phyloP scores from a whole-genome alignment of 768 basidiomycete genomes.

The Russula sp. region DNA sequence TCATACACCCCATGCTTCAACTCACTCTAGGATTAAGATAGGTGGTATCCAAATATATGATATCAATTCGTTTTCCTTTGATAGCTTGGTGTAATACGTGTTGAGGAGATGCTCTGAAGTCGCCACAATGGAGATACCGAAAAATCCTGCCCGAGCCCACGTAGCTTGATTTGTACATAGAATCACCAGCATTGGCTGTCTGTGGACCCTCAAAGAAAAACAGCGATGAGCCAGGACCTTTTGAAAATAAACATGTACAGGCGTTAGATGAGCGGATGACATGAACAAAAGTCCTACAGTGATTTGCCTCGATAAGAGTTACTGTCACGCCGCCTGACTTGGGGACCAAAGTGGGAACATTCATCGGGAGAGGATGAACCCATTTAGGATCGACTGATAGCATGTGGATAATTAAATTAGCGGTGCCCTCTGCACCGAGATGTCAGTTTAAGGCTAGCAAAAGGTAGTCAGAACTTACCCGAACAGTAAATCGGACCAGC shows the following conservation, averaged over 20 bases:
- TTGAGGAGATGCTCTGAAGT: constrained; percentile 82
- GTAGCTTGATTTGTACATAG: constrained; percentile 57
- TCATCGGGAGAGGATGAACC: constrained; percentile 82
- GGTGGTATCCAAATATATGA: constrained; percentile 92
- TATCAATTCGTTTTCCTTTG: constrained; percentile 73
- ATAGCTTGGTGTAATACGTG: constrained; percentile 83
- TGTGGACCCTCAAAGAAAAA: constrained; percentile 93
- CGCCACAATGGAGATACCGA: constrained; percentile 93
- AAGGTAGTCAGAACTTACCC: constrained; percentile 26
- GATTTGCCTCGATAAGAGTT: constrained; percentile 96
- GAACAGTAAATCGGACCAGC: constrained; percentile 96
- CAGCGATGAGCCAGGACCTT: constrained; percentile 81
- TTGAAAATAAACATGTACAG: background rate
- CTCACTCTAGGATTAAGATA: constrained; percentile 79
- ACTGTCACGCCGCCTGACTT: constrained; percentile 80
- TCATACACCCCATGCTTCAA: background rate
- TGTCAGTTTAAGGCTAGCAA: background rate
- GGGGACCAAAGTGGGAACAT: constrained; percentile 66
- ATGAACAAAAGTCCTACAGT: constrained; percentile 45
- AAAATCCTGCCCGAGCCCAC: constrained; percentile 66
- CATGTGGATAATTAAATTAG: constrained; percentile 88
- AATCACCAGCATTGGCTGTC: constrained; percentile 84
- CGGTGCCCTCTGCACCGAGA: constrained; percentile 54
- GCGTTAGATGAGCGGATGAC: background rate
- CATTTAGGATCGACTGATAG: constrained; percentile 82